Evolutionary conservation across 2,329 filamentous ascomycete genomes (phyloP).

Genomic region (Cladosporium cucumerinum): DNA sequence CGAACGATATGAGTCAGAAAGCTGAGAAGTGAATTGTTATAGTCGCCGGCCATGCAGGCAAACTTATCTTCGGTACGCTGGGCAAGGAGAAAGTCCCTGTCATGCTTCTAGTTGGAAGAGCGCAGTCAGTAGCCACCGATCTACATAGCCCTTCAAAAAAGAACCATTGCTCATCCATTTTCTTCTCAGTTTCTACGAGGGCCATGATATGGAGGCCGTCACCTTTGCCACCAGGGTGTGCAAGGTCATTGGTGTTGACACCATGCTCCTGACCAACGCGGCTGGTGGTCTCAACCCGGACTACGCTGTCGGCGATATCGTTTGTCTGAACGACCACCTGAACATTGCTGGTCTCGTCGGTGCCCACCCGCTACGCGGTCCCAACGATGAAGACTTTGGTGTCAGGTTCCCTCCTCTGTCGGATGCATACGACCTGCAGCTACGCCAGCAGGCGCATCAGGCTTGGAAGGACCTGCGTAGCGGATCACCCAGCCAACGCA

Average conservation of each 20-base stretch:
- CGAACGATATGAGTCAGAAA: conserved; percentile 21
- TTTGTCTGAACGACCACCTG: conserved; percentile 64
- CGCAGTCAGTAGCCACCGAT: conserved; percentile 52
- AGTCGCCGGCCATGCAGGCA: conserved; percentile 61
- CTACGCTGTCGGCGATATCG: conserved; percentile 63
- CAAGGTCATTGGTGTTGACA: conserved; percentile 59
- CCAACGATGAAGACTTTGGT: conserved; percentile 61
- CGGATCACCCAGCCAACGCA: conserved; percentile 44
- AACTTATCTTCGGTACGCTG: conserved; percentile 61
- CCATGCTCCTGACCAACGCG: conserved; percentile 64
- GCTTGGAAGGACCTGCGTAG: conserved; percentile 53
- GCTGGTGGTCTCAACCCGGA: conserved; percentile 63
- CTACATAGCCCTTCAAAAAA: conserved; percentile 18
- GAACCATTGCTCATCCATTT: conserved; percentile 13
- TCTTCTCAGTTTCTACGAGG: conserved; percentile 61
- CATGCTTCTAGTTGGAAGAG: conserved; percentile 62
- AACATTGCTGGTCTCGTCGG: conserved; percentile 62
- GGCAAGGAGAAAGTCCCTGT: conserved; percentile 53
- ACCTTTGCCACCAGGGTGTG: conserved; percentile 65
- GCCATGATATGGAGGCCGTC: conserved; percentile 59
- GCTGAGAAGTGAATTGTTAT: conserved; percentile 20
- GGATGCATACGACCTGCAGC: conserved; percentile 62
- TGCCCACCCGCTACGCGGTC: conserved; percentile 59
- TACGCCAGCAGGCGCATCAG: conserved; percentile 55
- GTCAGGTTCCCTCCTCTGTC: conserved; percentile 61